A percentile compares a stretch with the other conserved stretches of the same genome.
Evolutionary conservation across 1,284 basidiomycete species (phyloP).

Genomic region (Irpex lacteus): DNA sequence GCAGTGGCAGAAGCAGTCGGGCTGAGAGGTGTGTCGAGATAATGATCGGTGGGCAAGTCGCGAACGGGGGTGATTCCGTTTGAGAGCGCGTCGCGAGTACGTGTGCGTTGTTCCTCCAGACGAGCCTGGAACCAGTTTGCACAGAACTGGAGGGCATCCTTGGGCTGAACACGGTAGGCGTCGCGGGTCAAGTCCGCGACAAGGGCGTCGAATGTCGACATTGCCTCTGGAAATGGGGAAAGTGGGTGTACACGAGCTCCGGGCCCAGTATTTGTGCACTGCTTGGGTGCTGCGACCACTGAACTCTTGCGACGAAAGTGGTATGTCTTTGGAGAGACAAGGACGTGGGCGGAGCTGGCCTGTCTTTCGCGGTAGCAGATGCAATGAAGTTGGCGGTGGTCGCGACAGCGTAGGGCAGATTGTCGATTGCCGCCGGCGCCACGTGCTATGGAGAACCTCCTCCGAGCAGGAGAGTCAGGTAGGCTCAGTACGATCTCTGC

Average conservation of each 20-base stretch:
- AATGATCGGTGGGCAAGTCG: slow-evolving; percentile 57
- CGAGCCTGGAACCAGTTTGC: slow-evolving; percentile 93
- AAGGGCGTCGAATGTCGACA: slow-evolving; percentile 78
- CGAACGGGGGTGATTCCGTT: slow-evolving; percentile 44
- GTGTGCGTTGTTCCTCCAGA: slow-evolving; percentile 77
- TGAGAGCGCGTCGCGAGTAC: slow-evolving; percentile 63
- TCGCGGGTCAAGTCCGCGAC: slow-evolving; percentile 88
- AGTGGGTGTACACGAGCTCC: neutral
- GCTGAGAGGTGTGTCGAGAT: slow-evolving; percentile 51
- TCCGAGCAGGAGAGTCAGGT: neutral
- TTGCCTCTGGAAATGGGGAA: slow-evolving; percentile 15
- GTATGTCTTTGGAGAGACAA: neutral
- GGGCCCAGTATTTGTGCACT: neutral
- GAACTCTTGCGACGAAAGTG: neutral
- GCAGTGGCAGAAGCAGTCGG: slow-evolving; percentile 31
- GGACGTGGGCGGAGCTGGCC: neutral
- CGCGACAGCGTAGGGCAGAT: neutral
- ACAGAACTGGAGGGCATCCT: slow-evolving; percentile 91
- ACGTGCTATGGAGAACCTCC: neutral
- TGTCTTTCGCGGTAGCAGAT: neutral
- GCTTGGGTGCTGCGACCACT: neutral
- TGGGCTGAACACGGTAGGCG: slow-evolving; percentile 79
- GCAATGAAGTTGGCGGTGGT: neutral
- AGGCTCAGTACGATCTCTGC: neutral
- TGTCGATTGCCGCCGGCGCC: slow-evolving; percentile 1